Conservation (phyloP, 306 rosid species). For the Pyrus bretschneideri region DNA sequence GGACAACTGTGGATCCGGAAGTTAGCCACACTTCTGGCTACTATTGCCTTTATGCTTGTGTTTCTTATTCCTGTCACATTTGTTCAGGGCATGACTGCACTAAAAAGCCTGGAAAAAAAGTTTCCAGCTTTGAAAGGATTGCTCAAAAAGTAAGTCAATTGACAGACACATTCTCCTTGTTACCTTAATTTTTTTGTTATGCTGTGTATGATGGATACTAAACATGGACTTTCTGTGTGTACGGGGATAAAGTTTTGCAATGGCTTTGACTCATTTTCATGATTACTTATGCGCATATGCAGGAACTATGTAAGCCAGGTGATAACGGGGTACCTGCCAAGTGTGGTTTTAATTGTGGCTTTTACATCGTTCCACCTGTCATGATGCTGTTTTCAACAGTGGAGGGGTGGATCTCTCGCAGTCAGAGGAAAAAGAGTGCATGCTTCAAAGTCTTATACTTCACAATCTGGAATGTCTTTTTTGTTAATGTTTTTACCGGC, state of each 20-base stretch:
- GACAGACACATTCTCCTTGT: neutral
- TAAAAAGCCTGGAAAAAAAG: constrained; percentile 50
- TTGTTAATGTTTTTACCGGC: constrained; percentile 78
- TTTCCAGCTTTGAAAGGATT: constrained; percentile 65
- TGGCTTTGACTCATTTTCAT: neutral
- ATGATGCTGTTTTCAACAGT: constrained; percentile 72
- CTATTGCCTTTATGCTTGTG: constrained; percentile 62
- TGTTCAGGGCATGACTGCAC: constrained; percentile 85
- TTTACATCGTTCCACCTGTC: constrained; percentile 58
- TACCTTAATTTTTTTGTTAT: neutral
- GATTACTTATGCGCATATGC: constrained; percentile 18
- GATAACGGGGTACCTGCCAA: constrained; percentile 91
- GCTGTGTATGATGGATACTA: neutral
- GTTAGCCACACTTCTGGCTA: constrained; percentile 53
- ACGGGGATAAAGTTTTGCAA: neutral
- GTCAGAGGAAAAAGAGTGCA: constrained; percentile 83
- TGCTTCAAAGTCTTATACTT: constrained; percentile 80
- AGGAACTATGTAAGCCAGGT: constrained; percentile 62
- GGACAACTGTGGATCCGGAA: constrained; percentile 85
- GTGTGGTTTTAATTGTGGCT: constrained; percentile 70
- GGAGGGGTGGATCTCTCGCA: constrained; percentile 87
- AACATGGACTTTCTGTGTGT: neutral
- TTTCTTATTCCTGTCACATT: constrained; percentile 79
- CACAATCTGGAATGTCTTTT: constrained; percentile 94
- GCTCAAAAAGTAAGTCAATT: constrained; percentile 48